Base-by-base conservation (phyloP, 2,329 filamentous ascomycete genomes). In the Apiospora hydei region DNA sequence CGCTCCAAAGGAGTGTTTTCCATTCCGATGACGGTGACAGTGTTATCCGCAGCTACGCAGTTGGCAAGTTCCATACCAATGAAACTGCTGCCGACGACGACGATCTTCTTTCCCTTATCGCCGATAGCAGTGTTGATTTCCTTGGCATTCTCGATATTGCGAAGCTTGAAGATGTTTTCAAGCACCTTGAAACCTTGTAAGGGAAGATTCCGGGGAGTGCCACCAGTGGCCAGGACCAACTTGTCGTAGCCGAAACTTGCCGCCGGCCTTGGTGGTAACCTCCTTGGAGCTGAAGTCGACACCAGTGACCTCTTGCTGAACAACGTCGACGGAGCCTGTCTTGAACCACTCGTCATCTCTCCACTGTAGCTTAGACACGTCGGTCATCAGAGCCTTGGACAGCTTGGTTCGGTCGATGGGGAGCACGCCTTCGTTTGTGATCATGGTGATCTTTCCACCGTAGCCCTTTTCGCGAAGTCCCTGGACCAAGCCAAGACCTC, bases 41-140 rank as follows among this genome's bases (percentile, higher is more conserved):
- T 85, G 81, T 99, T 97, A 77, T 93, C 92, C 77, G 92, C 93
- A 64, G 89, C 84, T 0, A 93, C 91, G 0, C 97, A 92, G 75
- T 95, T 96, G 73, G 93, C 96, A n/a, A 97, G 90, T 83, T 99
- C 96, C 93, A 99, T 97, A 53, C 96, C 96, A 79, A 99, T 99
- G 83, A 99, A 99, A 0, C 94, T 97, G 72, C 93, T 96, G 53
- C 96, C 96, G 70, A 99, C 87, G 18, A 99, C 88, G 67, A 98
- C 94, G 76, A 99, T 91, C 82, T 98, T 98, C 88, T 98, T 98
- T 72, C 90, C 91, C 79, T 93, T 92, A 61, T 94, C 90, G 43
- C 94, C 94, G 67, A 97, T 93, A 8, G 94, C 94, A 1, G 86
- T 87, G 38, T 94, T 87, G 75, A 99, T 98, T 72, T 87, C 88